Evolutionary conservation across 768 basidiomycete species (phyloP).

Genomic region (Leccinum broughii): DNA sequence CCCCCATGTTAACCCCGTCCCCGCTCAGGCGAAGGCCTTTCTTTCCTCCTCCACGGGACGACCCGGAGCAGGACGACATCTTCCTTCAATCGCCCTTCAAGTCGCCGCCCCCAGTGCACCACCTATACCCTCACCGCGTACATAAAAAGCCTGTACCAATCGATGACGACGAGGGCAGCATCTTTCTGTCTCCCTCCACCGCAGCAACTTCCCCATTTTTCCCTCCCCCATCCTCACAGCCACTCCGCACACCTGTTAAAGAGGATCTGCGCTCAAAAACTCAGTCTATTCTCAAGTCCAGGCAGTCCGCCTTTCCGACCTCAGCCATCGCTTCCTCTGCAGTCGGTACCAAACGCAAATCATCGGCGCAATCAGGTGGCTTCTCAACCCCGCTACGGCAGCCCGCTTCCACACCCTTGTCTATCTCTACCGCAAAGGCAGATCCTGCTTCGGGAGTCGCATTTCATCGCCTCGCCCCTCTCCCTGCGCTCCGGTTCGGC

Average conservation of each 20-base stretch:
- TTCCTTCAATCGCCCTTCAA: slow-evolving; percentile 56
- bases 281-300: slow-evolving; percentile 43
- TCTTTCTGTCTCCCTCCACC: slow-evolving; percentile 55
- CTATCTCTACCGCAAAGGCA: slow-evolving; percentile 36
- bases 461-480: slow-evolving; percentile 38
- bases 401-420: slow-evolving; percentile 41
- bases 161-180: slow-evolving; percentile 58
- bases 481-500: slow-evolving; percentile 33
- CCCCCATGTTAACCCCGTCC: slow-evolving; percentile 66
- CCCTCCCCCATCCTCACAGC: slow-evolving; percentile 45
- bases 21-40: slow-evolving; percentile 51
- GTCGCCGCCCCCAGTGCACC: slow-evolving; percentile 46
- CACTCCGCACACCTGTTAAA: slow-evolving; percentile 64
- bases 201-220: slow-evolving; percentile 42
- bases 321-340: slow-evolving; percentile 34
- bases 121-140: slow-evolving; percentile 44
- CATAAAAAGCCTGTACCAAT: slow-evolving; percentile 29
- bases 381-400: slow-evolving; percentile 59
- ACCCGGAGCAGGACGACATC: slow-evolving; percentile 46
- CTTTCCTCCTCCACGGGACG: slow-evolving; percentile 34
- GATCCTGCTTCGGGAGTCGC: slow-evolving; percentile 36
- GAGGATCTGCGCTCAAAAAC: slow-evolving; percentile 40
- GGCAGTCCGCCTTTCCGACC: slow-evolving; percentile 20
- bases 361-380: slow-evolving; percentile 43
- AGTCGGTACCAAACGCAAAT: slow-evolving; percentile 68